These are phyloP conservation scores for Annulohypoxylon truncatum DNA, from an alignment of 2,329 filamentous ascomycete genomes.

Conservation along the genomic window DNA sequence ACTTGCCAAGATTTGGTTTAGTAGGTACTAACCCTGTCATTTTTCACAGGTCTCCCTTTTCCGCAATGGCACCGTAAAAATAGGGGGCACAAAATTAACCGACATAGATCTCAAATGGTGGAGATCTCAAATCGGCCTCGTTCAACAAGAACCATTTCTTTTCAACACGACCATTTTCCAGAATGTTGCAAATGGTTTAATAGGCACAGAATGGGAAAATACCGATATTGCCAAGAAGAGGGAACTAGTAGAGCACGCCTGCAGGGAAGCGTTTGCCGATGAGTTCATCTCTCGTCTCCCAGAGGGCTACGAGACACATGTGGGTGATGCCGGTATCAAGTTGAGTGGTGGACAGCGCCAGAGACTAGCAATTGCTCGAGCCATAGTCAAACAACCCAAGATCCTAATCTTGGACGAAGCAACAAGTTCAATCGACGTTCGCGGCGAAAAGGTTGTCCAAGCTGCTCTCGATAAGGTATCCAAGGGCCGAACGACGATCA, in stretches of 20 bases:
- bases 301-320: constrained; percentile 68
- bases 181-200: constrained; percentile 70
- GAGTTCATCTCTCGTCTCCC: constrained; percentile 68
- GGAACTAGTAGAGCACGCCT: constrained; percentile 63
- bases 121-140: constrained; percentile 71
- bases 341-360: constrained; percentile 77
- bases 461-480: constrained; percentile 67
- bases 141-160: constrained; percentile 75
- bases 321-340: constrained; percentile 73
- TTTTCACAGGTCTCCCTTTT: constrained; percentile 44
- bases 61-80: constrained; percentile 62
- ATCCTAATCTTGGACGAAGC: constrained; percentile 77
- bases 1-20: not conserved
- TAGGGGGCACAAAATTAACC: constrained; percentile 64
- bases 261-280: constrained; percentile 67
- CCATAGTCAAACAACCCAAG: constrained; percentile 71
- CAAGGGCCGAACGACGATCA: constrained; percentile 70
- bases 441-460: constrained; percentile 64
- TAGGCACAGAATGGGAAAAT: constrained; percentile 64
- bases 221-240: constrained; percentile 59
- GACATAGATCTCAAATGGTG: constrained; percentile 72
- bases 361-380: constrained; percentile 73
- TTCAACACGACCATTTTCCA: constrained; percentile 74
- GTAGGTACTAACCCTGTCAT: constrained; percentile 21
- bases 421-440: constrained; percentile 66